Percentiles rank a stretch among this genome's conserved stretches.
Evolutionary conservation across 306 rosid species (phyloP).

Genomic region (Morella rubra): DNA sequence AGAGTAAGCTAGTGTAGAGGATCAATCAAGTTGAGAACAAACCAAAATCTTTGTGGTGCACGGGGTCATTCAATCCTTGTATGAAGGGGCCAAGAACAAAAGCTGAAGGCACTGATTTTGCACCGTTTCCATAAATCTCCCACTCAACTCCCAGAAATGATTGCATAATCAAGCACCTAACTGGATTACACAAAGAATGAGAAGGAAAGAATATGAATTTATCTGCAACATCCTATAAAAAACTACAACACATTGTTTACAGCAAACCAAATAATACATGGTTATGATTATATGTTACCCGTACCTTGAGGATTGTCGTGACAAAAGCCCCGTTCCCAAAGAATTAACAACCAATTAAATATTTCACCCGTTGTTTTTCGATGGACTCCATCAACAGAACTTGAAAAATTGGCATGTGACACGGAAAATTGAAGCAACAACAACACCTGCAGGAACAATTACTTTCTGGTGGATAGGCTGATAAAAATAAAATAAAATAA

Average conservation of each 20-base stretch:
- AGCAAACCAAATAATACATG: slow-evolving; percentile 13
- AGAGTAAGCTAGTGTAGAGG: slow-evolving; percentile 18
- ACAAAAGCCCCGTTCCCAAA: slow-evolving; percentile 89
- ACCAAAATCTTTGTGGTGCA: slow-evolving; percentile 95
- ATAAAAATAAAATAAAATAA: neutral
- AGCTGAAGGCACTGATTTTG: slow-evolving; percentile 62
- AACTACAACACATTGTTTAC: slow-evolving; percentile 5
- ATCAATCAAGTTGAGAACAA: slow-evolving; percentile 28
- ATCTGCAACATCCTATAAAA: slow-evolving; percentile 6
- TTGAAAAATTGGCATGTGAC: slow-evolving; percentile 37
- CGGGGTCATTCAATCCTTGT: slow-evolving; percentile 83
- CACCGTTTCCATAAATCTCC: slow-evolving; percentile 55
- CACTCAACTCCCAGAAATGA: slow-evolving; percentile 74
- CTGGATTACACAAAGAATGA: slow-evolving; percentile 53
- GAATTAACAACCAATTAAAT: slow-evolving; percentile 76
- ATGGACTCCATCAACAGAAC: slow-evolving; percentile 31
- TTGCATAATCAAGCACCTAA: slow-evolving; percentile 92
- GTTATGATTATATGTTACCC: slow-evolving; percentile 27
- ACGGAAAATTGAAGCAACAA: slow-evolving; percentile 67
- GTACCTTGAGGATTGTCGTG: slow-evolving; percentile 93
- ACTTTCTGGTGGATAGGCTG: neutral
- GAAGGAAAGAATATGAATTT: slow-evolving; percentile 24
- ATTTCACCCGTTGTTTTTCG: slow-evolving; percentile 45
- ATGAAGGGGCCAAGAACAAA: slow-evolving; percentile 85
- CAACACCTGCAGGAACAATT: slow-evolving; percentile 52